Base-by-base conservation (phyloP, 345 rosid species). In the Pistacia vera region DNA sequence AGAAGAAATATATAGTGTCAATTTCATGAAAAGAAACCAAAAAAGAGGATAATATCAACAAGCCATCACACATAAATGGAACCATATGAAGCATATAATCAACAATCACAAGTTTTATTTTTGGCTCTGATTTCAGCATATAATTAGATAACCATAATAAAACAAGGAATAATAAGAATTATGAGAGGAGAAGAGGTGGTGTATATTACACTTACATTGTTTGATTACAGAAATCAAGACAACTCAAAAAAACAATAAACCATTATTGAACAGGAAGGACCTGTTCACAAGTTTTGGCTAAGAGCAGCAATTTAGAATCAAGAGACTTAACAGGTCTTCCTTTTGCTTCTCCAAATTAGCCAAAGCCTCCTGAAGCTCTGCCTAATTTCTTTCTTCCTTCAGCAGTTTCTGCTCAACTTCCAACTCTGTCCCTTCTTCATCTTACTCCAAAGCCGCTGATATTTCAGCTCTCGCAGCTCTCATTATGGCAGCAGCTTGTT, bases 401-500 rank as follows among this genome's bases (percentile, higher is more conserved):
- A 12, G 86, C 63, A 88, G 62, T 76, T 87, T 90, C 85, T 74
- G 75, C 70, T 93, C 98, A 46, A 95, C 82, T 73, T 90, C 98
- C 79, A 70, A 85, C 90, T 90, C 84, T 0, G 97, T 95, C 84
- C 98, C 84, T 92, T 89, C 95, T 92, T 90, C 97, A 90, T 93
- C 88, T 91, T 89, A 78, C 80, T 92, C 74, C n/a, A 93, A 86
- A 1, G 96, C 96, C 9, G 98, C 96, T 8, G 99, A 76, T 38
- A 95, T 90, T 82, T 95, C 99, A 0, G 99, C 99, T 65, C 97
- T 85, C 16, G 98, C 94, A 0, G 99, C 99, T 69, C 84, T 86
- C 96, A 95, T 89, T 3, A 92, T 79, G 0, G 98, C 91, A 11
- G 87, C 90, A 0, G 92, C 97, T 79, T 95, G 91, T 59, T 93